Evolutionary conservation across 768 basidiomycete genomes (phyloP).

Genomic region (Russula olivacea): DNA sequence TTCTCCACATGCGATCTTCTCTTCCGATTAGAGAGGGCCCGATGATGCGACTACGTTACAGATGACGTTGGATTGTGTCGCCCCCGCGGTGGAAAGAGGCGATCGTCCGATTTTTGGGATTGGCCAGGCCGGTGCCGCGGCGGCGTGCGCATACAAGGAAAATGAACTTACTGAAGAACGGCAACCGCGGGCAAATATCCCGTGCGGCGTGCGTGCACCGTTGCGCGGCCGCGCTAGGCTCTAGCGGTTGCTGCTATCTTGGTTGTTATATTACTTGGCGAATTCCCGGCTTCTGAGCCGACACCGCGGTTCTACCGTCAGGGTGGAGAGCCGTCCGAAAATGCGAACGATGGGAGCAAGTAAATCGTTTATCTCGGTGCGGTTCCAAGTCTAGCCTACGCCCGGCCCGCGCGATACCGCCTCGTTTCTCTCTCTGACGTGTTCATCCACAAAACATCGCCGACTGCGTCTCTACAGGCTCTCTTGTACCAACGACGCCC

Average conservation of each 20-base stretch:
- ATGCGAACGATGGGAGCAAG: conserved; percentile 95
- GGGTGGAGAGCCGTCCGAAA: conserved; percentile 93
- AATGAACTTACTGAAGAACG: conserved; percentile 78
- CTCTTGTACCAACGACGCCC: conserved; percentile 59
- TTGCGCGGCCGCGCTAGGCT: conserved; percentile 49
- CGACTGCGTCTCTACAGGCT: conserved; percentile 58
- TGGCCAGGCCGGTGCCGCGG: conserved; percentile 64
- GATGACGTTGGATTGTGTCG: conserved; percentile 61
- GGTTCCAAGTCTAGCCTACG: conserved; percentile 50
- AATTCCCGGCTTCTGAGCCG: conserved; percentile 97
- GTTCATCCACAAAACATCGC: conserved; percentile 78
- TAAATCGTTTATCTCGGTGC: conserved; percentile 91
- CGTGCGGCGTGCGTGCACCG: too few relatives aligned
- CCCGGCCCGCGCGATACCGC: conserved; percentile 98
- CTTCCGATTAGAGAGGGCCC: conserved; percentile 96
- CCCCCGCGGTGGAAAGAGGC: conserved; percentile 59
- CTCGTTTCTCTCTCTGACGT: conserved; percentile 77
- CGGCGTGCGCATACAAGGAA: conserved; percentile 81
- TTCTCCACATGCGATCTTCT: conserved; percentile 77
- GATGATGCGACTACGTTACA: conserved; percentile 88
- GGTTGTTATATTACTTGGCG: conserved; percentile 97
- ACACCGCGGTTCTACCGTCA: conserved; percentile 63
- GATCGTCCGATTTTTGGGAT: conserved; percentile 95
- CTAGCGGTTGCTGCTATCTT: conserved; percentile 93
- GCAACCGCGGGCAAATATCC: conserved; percentile 97